These are phyloP conservation scores for Phytophthora cryptogea DNA, from an alignment of 352 stramenopile genomes.

Conservation along the genomic window DNA sequence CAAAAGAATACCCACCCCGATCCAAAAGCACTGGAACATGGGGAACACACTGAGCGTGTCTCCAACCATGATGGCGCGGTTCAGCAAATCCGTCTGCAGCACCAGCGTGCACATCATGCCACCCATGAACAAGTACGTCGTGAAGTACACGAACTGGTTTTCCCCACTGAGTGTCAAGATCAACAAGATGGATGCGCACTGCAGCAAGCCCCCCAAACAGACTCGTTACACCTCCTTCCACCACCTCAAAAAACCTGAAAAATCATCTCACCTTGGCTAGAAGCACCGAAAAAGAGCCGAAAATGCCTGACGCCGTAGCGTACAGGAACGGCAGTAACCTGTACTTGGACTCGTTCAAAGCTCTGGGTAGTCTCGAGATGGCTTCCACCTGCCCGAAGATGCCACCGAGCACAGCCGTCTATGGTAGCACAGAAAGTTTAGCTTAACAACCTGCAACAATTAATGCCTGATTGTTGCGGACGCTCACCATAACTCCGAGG, in stretches of 20 bases:
- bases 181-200: slow-evolving; percentile 81
- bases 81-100: slow-evolving; percentile 84
- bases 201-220: slow-evolving; percentile 3
- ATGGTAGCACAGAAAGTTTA: slow-evolving; percentile 16
- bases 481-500: slow-evolving; percentile 69
- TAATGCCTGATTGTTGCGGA: too few relatives aligned
- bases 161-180: slow-evolving; percentile 79
- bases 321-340: slow-evolving; percentile 79
- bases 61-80: slow-evolving; percentile 83
- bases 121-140: slow-evolving; percentile 83
- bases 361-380: slow-evolving; percentile 54
- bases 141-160: slow-evolving; percentile 88
- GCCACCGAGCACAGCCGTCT: slow-evolving; percentile 60
- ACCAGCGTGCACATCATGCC: slow-evolving; percentile 83
- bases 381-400: slow-evolving; percentile 82
- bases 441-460: slow-evolving; percentile 1
- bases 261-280: slow-evolving; percentile 63
- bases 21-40: slow-evolving; percentile 91
- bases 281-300: slow-evolving; percentile 83
- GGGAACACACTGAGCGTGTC: slow-evolving; percentile 88
- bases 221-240: slow-evolving; percentile 33
- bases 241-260: not conserved
- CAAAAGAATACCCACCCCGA: slow-evolving; percentile 60
- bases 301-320: slow-evolving; percentile 81
- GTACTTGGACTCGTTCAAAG: slow-evolving; percentile 64